Conservation (phyloP, 305 asterid species). For the Lippia alba region DNA sequence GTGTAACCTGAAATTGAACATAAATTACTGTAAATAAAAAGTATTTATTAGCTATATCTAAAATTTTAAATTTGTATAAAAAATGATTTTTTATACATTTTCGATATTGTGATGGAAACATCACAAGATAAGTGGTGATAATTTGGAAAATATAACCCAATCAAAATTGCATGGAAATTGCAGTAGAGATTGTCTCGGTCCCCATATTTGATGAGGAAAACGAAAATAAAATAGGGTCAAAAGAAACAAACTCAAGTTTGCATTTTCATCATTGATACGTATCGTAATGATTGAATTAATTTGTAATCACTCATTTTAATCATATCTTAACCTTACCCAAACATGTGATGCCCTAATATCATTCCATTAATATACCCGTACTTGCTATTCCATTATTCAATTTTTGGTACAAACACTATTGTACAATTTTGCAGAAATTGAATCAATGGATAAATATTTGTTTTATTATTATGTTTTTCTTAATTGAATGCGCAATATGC, state of each 20-base stretch:
- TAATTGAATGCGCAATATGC: no score
- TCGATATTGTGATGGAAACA: no score
- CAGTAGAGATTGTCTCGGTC: constrained; percentile 1
- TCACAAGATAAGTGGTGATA: not conserved
- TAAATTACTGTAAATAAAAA: no score
- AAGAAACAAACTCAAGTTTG: not conserved
- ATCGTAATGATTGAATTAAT: not conserved
- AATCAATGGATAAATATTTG: no score
- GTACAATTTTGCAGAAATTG: no score
- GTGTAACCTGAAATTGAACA: no score
- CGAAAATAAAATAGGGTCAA: not conserved
- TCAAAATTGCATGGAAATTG: constrained; percentile 25
- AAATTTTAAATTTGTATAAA: no score
- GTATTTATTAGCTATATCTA: no score
- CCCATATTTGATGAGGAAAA: not conserved
- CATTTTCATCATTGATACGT: not conserved
- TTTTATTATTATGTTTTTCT: no score
- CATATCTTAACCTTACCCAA: not conserved
- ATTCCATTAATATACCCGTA: not conserved
- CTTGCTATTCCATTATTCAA: not conserved
- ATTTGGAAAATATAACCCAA: not conserved
- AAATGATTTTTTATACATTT: no score
- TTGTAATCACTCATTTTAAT: no score
- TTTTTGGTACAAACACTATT: no score
- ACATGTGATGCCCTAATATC: constrained; percentile 7